Conservation (phyloP, 2,329 filamentous ascomycete species). For the Balansia obtecta region DNA sequence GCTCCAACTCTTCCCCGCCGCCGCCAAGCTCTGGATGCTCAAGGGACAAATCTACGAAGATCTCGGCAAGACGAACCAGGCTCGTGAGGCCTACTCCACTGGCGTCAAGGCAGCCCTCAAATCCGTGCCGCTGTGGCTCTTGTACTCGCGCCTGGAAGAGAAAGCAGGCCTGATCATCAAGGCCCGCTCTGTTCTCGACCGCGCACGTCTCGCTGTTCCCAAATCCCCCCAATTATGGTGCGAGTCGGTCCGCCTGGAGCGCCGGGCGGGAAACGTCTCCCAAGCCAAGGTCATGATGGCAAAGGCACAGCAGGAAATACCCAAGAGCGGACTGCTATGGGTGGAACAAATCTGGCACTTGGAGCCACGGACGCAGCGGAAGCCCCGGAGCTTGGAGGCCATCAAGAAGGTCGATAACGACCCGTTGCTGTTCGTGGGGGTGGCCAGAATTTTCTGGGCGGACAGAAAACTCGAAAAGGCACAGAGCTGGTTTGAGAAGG, state of each 20-base stretch:
- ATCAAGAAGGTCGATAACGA: constrained; percentile 97
- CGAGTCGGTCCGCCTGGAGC: constrained; percentile 87
- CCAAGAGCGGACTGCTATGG: constrained; percentile 79
- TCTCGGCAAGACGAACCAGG: constrained; percentile 66
- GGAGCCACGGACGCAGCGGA: constrained; percentile 82
- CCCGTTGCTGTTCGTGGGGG: constrained; percentile 75
- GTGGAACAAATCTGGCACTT: constrained; percentile 92
- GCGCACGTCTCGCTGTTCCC: constrained; percentile 75
- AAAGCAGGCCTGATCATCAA: constrained; percentile 73
- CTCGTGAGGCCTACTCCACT: constrained; percentile 77
- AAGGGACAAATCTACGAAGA: constrained; percentile 96
- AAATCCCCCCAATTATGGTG: constrained; percentile 79
- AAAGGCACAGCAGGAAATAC: constrained; percentile 80
- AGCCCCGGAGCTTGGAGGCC: constrained; percentile 80
- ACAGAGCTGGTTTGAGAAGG: constrained; percentile 95
- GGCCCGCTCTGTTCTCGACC: constrained; percentile 84
- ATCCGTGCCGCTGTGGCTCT: constrained; percentile 78
- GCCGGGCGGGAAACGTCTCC: constrained; percentile 66
- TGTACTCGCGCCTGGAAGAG: constrained; percentile 83
- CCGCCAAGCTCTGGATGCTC: constrained; percentile 93
- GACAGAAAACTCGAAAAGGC: constrained; percentile 89
- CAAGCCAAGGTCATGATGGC: constrained; percentile 93
- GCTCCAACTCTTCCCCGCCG: constrained; percentile 71
- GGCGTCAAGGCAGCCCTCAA: constrained; percentile 79
- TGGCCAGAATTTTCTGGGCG: constrained; percentile 91